phyloP scores from a whole-genome alignment of 2,329 filamentous ascomycete genomes.

The Chalaropsis ovoidea region DNA sequence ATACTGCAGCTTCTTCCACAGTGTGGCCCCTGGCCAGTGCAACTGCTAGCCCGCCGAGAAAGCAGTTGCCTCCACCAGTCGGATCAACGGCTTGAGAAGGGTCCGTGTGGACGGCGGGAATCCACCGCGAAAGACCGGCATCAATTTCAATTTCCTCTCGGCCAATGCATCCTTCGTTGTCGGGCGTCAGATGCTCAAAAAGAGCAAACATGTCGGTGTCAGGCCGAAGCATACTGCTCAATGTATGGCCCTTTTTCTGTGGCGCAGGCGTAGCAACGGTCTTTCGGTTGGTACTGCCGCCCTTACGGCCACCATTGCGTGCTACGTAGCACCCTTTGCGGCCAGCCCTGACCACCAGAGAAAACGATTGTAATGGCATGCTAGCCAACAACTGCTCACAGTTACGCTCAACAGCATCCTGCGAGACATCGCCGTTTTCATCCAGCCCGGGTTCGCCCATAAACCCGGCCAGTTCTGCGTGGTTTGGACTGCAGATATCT shows the following conservation, averaged over 20 bases:
- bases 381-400: constrained; percentile 54
- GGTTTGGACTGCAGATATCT: constrained; percentile 67
- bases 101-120: constrained; percentile 62
- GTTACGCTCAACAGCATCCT: constrained; percentile 44
- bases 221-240: constrained; percentile 42
- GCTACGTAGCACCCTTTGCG: constrained; percentile 61
- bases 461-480: constrained; percentile 75
- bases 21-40: constrained; percentile 49
- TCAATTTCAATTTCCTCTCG: constrained; percentile 52
- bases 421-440: constrained; percentile 45
- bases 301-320: constrained; percentile 46
- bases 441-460: constrained; percentile 56
- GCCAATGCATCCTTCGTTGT: constrained; percentile 43
- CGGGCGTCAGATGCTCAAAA: constrained; percentile 49
- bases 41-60: constrained; percentile 54
- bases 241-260: neutral
- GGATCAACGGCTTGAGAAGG: constrained; percentile 64
- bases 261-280: constrained; percentile 32
- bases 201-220: constrained; percentile 55
- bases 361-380: constrained; percentile 55
- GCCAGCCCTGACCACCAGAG: constrained; percentile 60
- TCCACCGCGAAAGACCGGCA: constrained; percentile 58
- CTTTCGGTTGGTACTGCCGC: constrained; percentile 30
- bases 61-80: constrained; percentile 88
- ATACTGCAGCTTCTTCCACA: constrained; percentile 61